Evolutionary conservation across 2,329 filamentous ascomycete genomes (phyloP).

Genomic region (Chrysoporthe austroafricana): DNA sequence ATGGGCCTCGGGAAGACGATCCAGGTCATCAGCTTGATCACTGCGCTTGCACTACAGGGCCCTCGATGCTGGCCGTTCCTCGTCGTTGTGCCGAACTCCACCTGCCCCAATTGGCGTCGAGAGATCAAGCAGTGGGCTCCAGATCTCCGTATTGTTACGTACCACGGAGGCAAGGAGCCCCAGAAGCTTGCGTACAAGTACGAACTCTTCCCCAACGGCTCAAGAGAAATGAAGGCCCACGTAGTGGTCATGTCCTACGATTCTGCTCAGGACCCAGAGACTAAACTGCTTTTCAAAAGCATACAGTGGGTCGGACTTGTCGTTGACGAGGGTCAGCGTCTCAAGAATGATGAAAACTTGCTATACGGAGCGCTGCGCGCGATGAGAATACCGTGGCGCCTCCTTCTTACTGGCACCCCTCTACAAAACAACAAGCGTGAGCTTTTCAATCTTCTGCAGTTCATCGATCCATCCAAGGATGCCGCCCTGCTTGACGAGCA

Average conservation of each 20-base stretch:
- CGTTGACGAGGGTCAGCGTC: constrained; percentile 91
- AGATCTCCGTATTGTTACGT: constrained; percentile 84
- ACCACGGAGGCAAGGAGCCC: constrained; percentile 77
- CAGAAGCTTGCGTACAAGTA: constrained; percentile 79
- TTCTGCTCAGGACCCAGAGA: constrained; percentile 75
- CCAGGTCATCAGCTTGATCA: constrained; percentile 83
- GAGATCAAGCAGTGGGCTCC: constrained; percentile 96
- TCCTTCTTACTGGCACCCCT: constrained; percentile 88
- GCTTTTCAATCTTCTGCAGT: constrained; percentile 95
- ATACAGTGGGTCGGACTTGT: constrained; percentile 87
- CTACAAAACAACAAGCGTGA: constrained; percentile 95
- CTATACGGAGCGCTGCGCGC: constrained; percentile 76
- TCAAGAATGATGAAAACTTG: constrained; percentile 89
- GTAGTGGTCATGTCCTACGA: constrained; percentile 96
- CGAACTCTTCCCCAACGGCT: constrained; percentile 77
- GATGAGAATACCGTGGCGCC: constrained; percentile 79
- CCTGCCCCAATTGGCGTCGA: constrained; percentile 95
- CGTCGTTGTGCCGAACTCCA: constrained; percentile 91
- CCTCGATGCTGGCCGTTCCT: constrained; percentile 87
- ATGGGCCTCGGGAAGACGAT: constrained; percentile 99
- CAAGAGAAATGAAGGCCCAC: constrained; percentile 77
- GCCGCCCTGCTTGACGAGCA: constrained; percentile 75
- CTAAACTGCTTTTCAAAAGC: constrained; percentile 65
- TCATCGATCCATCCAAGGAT: constrained; percentile 74
- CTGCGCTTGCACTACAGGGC: constrained; percentile 69